These are phyloP conservation scores for Laguncularia racemosa DNA, from an alignment of 345 rosid species.

Conservation along the genomic window DNA sequence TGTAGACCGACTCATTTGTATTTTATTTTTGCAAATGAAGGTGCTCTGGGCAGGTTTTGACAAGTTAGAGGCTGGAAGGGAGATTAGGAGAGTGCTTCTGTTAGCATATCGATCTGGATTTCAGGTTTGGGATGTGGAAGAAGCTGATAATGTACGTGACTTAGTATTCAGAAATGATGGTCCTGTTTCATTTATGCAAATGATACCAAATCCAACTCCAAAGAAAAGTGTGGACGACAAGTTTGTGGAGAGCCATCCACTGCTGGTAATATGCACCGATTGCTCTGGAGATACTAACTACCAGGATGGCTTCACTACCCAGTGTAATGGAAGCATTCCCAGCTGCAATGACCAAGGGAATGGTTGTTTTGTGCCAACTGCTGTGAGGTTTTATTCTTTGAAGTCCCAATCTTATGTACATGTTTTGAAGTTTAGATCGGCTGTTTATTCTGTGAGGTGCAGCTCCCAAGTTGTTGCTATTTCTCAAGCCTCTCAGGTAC, in stretches of 20 bases:
- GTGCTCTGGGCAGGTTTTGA: slow-evolving; percentile 96
- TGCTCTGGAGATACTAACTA: slow-evolving; percentile 32
- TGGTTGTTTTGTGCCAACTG: slow-evolving; percentile 36
- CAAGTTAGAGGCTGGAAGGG: slow-evolving; percentile 57
- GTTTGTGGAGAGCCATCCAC: slow-evolving; percentile 56
- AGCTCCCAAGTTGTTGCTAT: slow-evolving; percentile 87
- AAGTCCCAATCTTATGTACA: slow-evolving; percentile 73
- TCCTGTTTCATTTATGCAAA: slow-evolving; percentile 73
- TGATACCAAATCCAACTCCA: slow-evolving; percentile 55
- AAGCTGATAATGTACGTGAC: slow-evolving; percentile 65
- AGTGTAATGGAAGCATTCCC: slow-evolving; percentile 26
- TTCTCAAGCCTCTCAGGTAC: slow-evolving; percentile 73
- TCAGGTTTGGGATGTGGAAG: slow-evolving; percentile 98
- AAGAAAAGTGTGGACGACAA: slow-evolving; percentile 34
- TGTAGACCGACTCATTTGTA: slow-evolving; percentile 3
- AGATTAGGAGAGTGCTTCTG: slow-evolving; percentile 54
- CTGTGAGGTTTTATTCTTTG: slow-evolving; percentile 68
- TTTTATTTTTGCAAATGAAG: slow-evolving; percentile 27
- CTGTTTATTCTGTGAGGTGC: slow-evolving; percentile 74
- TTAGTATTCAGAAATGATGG: slow-evolving; percentile 77
- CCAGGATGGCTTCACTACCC: slow-evolving; percentile 32
- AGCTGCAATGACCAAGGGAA: slow-evolving; percentile 34
- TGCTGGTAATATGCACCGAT: slow-evolving; percentile 67
- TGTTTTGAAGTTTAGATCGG: slow-evolving; percentile 65
- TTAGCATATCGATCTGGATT: slow-evolving; percentile 81